A percentile compares a stretch with the other conserved stretches of the same genome.
These are phyloP conservation scores for Pharus latifolius DNA, from an alignment of 176 grass and related monocot genomes.

Conservation along the genomic window DNA sequence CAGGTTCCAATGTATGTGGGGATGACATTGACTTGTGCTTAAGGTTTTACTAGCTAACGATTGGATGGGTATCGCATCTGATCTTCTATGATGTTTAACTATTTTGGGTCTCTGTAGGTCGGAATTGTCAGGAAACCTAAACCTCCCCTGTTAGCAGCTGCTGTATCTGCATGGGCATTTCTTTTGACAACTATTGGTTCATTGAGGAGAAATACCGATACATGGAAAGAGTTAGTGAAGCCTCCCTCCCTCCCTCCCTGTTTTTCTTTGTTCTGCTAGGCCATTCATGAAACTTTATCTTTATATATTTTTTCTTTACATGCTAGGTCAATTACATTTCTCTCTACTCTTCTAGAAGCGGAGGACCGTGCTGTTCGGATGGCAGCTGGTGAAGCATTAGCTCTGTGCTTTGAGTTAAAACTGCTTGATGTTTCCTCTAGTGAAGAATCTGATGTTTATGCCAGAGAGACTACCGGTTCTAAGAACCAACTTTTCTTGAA, in stretches of 20 bases:
- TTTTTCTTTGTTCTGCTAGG: no score
- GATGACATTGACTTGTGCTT: no score
- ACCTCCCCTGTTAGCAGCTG: slow-evolving; percentile 57
- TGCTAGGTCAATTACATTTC: slow-evolving; percentile 57
- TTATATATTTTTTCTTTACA: slow-evolving; percentile 2
- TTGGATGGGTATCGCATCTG: background rate
- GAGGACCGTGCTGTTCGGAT: slow-evolving; percentile 86
- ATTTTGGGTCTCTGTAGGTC: slow-evolving; percentile 50
- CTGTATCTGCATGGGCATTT: slow-evolving; percentile 88
- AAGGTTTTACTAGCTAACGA: background rate
- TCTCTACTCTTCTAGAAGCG: slow-evolving; percentile 72
- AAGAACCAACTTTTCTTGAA: slow-evolving; percentile 64
- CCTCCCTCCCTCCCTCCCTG: background rate
- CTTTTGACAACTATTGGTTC: slow-evolving; percentile 72
- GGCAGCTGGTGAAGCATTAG: slow-evolving; percentile 93
- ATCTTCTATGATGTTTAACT: background rate
- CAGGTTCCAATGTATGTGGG: slow-evolving; percentile 58
- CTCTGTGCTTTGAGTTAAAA: slow-evolving; percentile 71
- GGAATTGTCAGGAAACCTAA: slow-evolving; percentile 27
- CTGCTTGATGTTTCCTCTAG: no score
- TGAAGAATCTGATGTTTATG: slow-evolving; percentile 30
- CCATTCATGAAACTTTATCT: background rate
- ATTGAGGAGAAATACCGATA: slow-evolving; percentile 85
- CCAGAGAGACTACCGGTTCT: slow-evolving; percentile 22
- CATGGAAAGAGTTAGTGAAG: slow-evolving; percentile 87